Percentiles rank a stretch among this genome's conserved stretches.
These are phyloP conservation scores for Anaeromyces robustus DNA, from an alignment of 192 early-diverging fungal species.

Conservation along the genomic window DNA sequence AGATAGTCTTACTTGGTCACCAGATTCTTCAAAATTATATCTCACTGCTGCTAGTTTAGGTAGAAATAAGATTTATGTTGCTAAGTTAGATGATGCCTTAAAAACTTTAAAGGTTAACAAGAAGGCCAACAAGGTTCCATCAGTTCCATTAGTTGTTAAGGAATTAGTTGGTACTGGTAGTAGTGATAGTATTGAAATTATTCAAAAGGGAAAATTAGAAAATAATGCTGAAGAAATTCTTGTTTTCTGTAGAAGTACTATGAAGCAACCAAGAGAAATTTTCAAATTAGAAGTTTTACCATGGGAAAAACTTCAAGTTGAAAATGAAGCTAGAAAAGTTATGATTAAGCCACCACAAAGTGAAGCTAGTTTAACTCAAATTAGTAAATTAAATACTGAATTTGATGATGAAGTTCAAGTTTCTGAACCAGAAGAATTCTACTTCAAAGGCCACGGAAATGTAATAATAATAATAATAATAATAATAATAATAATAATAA, in stretches of 20 bases:
- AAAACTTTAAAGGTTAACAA: not conserved
- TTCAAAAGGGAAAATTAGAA: not conserved
- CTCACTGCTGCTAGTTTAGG: constrained; percentile 52
- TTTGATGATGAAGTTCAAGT: constrained; percentile 6
- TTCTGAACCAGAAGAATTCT: constrained; percentile 43
- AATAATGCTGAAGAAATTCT: not conserved
- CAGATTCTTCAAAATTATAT: constrained; percentile 30
- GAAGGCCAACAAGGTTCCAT: not conserved
- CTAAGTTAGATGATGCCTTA: constrained; percentile 19
- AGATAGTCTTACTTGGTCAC: constrained; percentile 34
- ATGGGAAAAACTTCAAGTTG: not conserved
- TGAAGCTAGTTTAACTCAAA: not conserved
- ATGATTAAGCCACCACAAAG: not conserved
- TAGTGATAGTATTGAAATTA: not conserved
- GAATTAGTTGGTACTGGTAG: not conserved
- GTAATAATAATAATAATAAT: not conserved
- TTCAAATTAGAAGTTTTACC: not conserved
- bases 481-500: no score
- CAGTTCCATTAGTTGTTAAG: not conserved
- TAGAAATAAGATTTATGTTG: constrained; percentile 42
- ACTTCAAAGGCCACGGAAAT: constrained; percentile 41
- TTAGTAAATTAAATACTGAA: not conserved
- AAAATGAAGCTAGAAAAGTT: not conserved
- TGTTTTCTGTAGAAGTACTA: not conserved
- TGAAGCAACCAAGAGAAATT: not conserved